A percentile compares a stretch with the other conserved stretches of the same genome.
Conservation (phyloP, 176 grass and related monocot species). For the Paspalum notatum region DNA sequence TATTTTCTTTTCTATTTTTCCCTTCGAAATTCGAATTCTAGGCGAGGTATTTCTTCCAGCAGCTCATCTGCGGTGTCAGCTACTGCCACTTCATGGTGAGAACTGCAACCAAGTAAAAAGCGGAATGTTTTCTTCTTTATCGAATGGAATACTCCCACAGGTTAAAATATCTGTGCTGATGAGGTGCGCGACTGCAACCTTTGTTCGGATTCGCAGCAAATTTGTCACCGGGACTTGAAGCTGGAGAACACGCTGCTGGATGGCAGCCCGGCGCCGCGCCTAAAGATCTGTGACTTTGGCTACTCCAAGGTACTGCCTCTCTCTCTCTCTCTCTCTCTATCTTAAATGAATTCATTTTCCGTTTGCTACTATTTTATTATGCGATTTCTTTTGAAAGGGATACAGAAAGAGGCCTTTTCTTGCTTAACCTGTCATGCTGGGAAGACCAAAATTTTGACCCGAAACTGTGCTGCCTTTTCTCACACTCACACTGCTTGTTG, state of each 20-base stretch:
- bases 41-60: constrained; percentile 99
- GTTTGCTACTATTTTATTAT: not conserved
- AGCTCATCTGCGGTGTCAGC: constrained; percentile 92
- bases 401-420: constrained; percentile 23
- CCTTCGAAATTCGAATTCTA: constrained; percentile 9
- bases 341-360: not conserved
- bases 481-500: constrained; percentile 10
- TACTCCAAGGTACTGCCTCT: constrained; percentile 76
- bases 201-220: constrained; percentile 66
- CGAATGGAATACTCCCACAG: not conserved
- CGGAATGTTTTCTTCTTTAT: not conserved
- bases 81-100: constrained; percentile 98
- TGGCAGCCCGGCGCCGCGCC: constrained; percentile 78
- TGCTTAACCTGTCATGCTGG: constrained; percentile 33
- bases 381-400: not conserved
- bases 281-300: constrained; percentile 98
- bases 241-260: constrained; percentile 94
- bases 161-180: not conserved
- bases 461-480: constrained; percentile 35
- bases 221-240: constrained; percentile 98
- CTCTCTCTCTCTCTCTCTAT: not conserved
- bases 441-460: constrained; percentile 54
- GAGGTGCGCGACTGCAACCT: constrained; percentile 25
- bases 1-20: not conserved
- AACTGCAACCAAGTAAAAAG: constrained; percentile 24